Conservation (phyloP, 495 filamentous ascomycete genomes). For the Parachaetomium inaequale region DNA sequence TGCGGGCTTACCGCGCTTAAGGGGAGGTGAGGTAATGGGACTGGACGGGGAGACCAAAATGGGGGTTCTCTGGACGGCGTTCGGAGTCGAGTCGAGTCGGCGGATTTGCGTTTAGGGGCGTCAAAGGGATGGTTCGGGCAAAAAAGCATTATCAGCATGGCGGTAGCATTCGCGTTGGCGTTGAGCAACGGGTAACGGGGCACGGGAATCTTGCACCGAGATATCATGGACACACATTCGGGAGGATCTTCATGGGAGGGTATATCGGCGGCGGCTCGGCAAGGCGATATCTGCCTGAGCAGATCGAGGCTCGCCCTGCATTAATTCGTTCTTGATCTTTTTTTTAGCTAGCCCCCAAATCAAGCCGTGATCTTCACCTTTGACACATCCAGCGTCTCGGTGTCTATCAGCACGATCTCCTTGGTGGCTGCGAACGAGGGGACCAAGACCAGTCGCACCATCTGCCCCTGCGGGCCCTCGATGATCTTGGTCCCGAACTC, state of each 20-base stretch:
- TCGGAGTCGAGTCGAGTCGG: not conserved
- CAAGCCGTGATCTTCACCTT: conserved; percentile 51
- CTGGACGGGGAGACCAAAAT: not conserved
- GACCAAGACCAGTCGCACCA: conserved; percentile 70
- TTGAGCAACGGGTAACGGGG: not conserved
- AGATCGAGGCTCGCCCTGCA: conserved; percentile 3
- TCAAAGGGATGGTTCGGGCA: not conserved
- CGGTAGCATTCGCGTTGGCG: conserved; percentile 4
- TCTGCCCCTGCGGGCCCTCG: conserved; percentile 54
- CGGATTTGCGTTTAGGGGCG: not conserved
- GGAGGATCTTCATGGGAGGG: not conserved
- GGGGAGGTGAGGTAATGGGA: not conserved
- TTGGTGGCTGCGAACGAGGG: conserved; percentile 78
- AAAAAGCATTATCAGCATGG: not conserved
- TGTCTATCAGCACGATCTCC: conserved; percentile 80
- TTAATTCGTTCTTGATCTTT: not conserved
- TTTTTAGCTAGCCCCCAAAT: conserved; percentile 6
- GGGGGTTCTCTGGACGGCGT: not conserved
- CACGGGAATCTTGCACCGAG: not conserved
- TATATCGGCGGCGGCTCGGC: not conserved
- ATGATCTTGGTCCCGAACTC: conserved; percentile 74
- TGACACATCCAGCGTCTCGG: conserved; percentile 75
- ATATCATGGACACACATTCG: conserved; percentile 1
- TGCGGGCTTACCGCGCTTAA: conserved; percentile 19
- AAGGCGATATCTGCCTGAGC: not conserved